Evolutionary conservation across 805 yeast genomes (phyloP).

Genomic region (Brettanomyces custersianus): DNA sequence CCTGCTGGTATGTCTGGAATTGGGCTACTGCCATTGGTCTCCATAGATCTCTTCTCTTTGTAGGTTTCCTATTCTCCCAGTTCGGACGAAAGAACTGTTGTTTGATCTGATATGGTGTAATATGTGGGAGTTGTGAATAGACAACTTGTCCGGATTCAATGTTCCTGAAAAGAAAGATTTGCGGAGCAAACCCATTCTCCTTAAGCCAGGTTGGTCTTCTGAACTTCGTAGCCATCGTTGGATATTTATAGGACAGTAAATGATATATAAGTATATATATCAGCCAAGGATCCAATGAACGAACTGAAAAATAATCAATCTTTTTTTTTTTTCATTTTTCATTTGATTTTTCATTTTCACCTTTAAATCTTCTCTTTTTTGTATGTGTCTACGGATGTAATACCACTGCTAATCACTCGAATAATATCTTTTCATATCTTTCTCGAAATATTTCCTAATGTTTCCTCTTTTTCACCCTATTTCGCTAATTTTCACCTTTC

Average conservation of each 20-base stretch:
- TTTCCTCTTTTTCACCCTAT: no score
- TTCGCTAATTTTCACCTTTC: no score
- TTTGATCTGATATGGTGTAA: constrained; percentile 44
- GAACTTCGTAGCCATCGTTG: constrained; percentile 30
- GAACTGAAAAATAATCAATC: no score
- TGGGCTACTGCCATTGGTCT: constrained; percentile 80
- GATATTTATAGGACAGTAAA: no score
- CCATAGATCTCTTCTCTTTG: constrained; percentile 81
- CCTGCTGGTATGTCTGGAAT: constrained; percentile 48
- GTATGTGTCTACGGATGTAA: no score
- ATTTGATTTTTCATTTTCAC: neutral
- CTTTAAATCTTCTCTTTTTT: neutral
- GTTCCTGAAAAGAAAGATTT: constrained; percentile 75
- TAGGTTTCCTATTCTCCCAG: constrained; percentile 82
- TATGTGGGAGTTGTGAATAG: constrained; percentile 74
- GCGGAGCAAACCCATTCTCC: constrained; percentile 65
- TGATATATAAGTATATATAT: no score
- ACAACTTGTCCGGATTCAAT: constrained; percentile 83
- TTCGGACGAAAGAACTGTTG: constrained; percentile 73
- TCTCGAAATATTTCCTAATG: no score
- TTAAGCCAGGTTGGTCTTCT: constrained; percentile 52
- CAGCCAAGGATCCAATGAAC: no score
- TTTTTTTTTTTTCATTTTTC: no score
- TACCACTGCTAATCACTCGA: no score
- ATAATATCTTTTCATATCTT: no score